Evolutionary conservation across 1,284 basidiomycete genomes (phyloP).

Genomic region (Cutaneotrichosporon sp.): DNA sequence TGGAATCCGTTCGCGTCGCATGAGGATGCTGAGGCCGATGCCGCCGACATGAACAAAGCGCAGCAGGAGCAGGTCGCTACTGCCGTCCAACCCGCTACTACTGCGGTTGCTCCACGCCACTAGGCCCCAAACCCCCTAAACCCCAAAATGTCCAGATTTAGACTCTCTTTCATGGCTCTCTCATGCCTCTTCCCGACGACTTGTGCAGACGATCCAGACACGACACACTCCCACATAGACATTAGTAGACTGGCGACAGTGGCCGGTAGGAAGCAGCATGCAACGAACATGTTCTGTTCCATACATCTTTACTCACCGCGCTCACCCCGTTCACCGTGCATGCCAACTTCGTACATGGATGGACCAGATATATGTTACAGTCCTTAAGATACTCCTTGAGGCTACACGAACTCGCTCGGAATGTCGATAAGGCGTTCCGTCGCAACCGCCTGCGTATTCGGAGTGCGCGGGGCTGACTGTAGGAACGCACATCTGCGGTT

Average conservation of each 20-base stretch:
- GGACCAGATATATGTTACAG: no score
- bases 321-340: no score
- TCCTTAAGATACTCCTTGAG: not conserved
- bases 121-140: not conserved
- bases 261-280: not conserved
- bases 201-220: not conserved
- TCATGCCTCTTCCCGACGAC: not conserved
- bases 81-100: not conserved
- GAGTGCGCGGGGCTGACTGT: not conserved
- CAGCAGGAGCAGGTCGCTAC: not conserved
- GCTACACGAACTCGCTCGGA: slow-evolving; percentile 1
- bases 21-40: not conserved
- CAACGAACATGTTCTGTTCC: not conserved
- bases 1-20: slow-evolving; percentile 8
- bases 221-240: not conserved
- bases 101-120: not conserved
- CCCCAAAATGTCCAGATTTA: no score
- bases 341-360: no score
- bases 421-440: slow-evolving; percentile 1
- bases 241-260: not conserved
- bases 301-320: no score
- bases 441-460: not conserved
- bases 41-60: not conserved
- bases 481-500: not conserved
- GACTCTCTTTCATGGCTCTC: not conserved